phyloP scores from a whole-genome alignment of 2,329 filamentous ascomycete species.

The Cadophora sp. region DNA sequence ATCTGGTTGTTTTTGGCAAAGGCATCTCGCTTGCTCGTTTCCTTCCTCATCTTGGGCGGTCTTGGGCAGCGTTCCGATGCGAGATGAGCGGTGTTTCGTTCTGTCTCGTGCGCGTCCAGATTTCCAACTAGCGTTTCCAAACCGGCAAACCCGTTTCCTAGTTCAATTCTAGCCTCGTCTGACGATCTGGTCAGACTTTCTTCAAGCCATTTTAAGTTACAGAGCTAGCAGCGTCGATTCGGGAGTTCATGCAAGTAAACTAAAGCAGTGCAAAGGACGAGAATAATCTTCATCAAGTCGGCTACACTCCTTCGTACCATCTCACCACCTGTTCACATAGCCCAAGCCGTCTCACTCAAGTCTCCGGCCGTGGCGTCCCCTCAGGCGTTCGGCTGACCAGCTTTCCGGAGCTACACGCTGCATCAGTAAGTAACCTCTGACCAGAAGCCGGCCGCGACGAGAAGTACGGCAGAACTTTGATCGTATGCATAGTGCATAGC shows the following conservation, averaged over 20 bases:
- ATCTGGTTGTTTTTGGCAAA: neutral
- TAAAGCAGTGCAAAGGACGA: neutral
- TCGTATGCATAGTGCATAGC: neutral
- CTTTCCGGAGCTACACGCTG: slow-evolving; percentile 21
- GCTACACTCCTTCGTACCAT: neutral
- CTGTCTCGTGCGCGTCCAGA: neutral
- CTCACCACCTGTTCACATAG: neutral
- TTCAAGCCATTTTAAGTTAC: neutral
- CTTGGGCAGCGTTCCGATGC: neutral
- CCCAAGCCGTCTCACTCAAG: neutral
- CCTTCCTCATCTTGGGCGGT: neutral
- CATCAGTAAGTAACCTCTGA: neutral
- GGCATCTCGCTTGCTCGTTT: neutral
- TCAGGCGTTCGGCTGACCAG: slow-evolving; percentile 24
- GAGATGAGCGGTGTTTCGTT: slow-evolving; percentile 1
- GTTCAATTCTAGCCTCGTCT: neutral
- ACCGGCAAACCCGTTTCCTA: neutral
- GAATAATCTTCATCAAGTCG: neutral
- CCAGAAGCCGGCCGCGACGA: neutral
- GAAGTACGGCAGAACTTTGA: neutral
- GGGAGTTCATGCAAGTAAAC: neutral
- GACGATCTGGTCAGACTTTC: neutral
- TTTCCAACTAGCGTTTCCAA: neutral
- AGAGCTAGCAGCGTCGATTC: neutral
- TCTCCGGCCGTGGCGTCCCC: slow-evolving; percentile 22